These are phyloP conservation scores for Leccinum disarticulatum DNA, from an alignment of 768 basidiomycete genomes.

Conservation along the genomic window DNA sequence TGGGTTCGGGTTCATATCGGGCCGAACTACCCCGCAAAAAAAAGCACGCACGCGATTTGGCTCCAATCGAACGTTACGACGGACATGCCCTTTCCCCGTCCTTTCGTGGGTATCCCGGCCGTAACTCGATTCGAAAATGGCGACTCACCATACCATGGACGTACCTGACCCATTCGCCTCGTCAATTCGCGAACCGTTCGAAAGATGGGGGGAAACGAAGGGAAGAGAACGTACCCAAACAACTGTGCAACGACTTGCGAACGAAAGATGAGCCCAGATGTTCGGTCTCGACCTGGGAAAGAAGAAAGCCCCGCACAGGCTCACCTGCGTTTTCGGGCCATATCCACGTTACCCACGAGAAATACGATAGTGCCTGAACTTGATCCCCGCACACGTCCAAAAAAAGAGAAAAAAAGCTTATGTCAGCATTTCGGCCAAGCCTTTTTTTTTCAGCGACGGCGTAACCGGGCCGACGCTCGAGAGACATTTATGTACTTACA, in stretches of 20 bases:
- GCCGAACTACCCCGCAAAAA: not conserved
- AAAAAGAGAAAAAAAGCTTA: slow-evolving; percentile 14
- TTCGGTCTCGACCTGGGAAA: slow-evolving; percentile 3
- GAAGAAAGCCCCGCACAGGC: slow-evolving; percentile 13
- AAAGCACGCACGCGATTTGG: slow-evolving; percentile 47
- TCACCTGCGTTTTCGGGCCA: slow-evolving; percentile 47
- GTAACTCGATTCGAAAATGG: not conserved
- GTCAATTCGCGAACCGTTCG: not conserved
- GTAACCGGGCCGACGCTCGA: not conserved
- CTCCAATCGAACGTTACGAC: slow-evolving; percentile 81
- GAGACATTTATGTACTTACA: slow-evolving; percentile 27
- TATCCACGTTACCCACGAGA: slow-evolving; percentile 61
- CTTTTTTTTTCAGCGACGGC: not conserved
- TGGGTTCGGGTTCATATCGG: not conserved
- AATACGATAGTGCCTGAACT: slow-evolving; percentile 53
- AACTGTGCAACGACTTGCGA: slow-evolving; percentile 43
- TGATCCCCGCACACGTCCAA: not conserved
- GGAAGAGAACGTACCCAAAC: slow-evolving; percentile 40
- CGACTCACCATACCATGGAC: slow-evolving; percentile 46
- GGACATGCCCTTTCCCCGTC: slow-evolving; percentile 52
- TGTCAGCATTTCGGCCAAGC: not conserved
- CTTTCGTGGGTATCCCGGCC: not conserved
- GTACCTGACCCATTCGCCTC: slow-evolving; percentile 20
- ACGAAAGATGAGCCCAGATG: not conserved
- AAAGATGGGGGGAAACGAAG: not conserved